These are phyloP conservation scores for Gymnopilus junonius DNA, from an alignment of 768 basidiomycete genomes.

Conservation along the genomic window DNA sequence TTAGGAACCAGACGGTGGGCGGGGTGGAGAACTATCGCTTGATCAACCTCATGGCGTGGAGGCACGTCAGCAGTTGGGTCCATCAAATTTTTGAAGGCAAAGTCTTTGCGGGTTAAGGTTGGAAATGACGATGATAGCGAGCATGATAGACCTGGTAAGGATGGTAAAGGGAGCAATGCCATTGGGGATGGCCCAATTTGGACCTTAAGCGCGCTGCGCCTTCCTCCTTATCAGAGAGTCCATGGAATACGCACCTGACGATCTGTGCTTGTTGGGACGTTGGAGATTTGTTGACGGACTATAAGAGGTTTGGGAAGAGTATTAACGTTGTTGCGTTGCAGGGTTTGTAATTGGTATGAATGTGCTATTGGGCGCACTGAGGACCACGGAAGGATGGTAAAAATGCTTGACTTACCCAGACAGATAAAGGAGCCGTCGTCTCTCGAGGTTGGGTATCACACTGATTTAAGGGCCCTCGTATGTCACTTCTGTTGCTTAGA, in stretches of 20 bases:
- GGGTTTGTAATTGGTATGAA: too few species aligned
- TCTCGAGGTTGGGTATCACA: too few species aligned
- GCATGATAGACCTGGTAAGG: too few species aligned
- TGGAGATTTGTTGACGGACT: slow-evolving; percentile 78
- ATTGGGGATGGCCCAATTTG: slow-evolving; percentile 42
- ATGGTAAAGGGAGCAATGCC: too few species aligned
- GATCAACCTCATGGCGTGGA: slow-evolving; percentile 87
- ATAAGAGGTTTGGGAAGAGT: slow-evolving; percentile 77
- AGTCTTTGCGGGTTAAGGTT: slow-evolving; percentile 22
- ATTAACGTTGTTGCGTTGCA: too few species aligned
- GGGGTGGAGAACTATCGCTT: slow-evolving; percentile 94
- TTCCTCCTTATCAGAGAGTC: slow-evolving; percentile 76
- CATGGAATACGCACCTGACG: slow-evolving; percentile 71
- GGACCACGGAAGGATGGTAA: too few species aligned
- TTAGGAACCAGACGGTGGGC: slow-evolving; percentile 57
- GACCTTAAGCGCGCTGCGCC: slow-evolving; percentile 32
- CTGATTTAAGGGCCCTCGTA: too few species aligned
- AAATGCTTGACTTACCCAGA: too few species aligned
- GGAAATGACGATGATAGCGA: too few species aligned
- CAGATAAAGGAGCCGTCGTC: too few species aligned
- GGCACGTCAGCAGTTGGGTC: slow-evolving; percentile 50
- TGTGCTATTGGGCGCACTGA: too few species aligned
- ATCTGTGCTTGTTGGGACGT: slow-evolving; percentile 84
- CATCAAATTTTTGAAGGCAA: slow-evolving; percentile 39
- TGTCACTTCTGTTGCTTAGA: too few species aligned